Conservation (phyloP, 1,284 basidiomycete species). For the Cutaneotrichosporon sp. region DNA sequence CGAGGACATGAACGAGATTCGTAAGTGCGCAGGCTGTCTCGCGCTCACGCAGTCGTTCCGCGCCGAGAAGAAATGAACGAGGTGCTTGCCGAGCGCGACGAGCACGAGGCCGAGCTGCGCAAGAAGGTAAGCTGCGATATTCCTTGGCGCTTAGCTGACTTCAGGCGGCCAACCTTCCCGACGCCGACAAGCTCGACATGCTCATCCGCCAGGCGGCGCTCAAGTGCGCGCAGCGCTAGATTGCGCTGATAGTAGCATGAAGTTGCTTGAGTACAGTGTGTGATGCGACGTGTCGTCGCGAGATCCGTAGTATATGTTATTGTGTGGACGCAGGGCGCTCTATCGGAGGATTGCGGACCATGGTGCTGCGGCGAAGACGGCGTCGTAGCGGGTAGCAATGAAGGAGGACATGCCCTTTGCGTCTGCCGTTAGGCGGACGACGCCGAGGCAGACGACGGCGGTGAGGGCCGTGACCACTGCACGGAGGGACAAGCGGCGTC, state of each 20-base stretch:
- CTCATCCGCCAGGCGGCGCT: too few relatives aligned
- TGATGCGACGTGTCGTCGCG: not conserved
- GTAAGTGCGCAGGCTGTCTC: slow-evolving; percentile 8
- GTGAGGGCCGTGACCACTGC: slow-evolving; percentile 24
- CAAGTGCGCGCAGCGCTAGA: too few relatives aligned
- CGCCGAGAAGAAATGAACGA: not conserved
- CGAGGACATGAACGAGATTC: slow-evolving; percentile 11
- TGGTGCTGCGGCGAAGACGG: slow-evolving; percentile 23
- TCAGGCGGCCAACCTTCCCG: not conserved
- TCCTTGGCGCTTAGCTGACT: not conserved
- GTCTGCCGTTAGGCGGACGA: slow-evolving; percentile 29
- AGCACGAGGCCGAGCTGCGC: too few relatives aligned
- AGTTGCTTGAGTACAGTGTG: too few relatives aligned
- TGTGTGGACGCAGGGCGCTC: not conserved
- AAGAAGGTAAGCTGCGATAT: not conserved
- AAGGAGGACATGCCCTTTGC: slow-evolving; percentile 17
- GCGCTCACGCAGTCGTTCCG: too few relatives aligned
- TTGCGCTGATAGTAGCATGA: too few relatives aligned
- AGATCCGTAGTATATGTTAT: slow-evolving; percentile 2
- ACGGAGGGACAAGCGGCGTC: slow-evolving; percentile 22
- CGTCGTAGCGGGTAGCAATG: slow-evolving; percentile 30
- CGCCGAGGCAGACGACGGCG: slow-evolving; percentile 27
- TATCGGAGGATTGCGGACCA: slow-evolving; percentile 19
- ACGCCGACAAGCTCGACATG: not conserved
- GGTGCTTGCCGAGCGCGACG: not conserved